Evolutionary conservation across 805 yeast species (phyloP).

Genomic region (Metahyphopichia silvanorum): DNA sequence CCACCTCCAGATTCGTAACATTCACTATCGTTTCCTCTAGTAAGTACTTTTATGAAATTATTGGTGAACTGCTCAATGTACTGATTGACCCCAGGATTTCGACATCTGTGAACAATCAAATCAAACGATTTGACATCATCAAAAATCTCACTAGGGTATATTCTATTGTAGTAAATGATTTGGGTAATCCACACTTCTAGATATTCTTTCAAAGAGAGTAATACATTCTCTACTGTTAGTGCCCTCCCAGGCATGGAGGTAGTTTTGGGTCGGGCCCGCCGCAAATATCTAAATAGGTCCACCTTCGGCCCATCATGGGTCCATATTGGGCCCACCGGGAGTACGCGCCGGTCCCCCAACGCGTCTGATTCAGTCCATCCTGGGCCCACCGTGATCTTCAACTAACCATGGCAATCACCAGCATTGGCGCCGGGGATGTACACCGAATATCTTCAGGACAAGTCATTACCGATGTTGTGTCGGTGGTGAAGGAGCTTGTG

Average conservation of each 20-base stretch:
- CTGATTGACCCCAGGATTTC: constrained; percentile 46
- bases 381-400: neutral
- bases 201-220: constrained; percentile 44
- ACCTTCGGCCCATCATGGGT: too few species aligned
- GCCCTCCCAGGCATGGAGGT: too few species aligned
- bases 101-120: constrained; percentile 35
- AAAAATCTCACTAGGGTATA: constrained; percentile 56
- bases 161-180: constrained; percentile 46
- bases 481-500: constrained; percentile 79
- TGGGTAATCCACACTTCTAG: constrained; percentile 51
- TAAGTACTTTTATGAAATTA: constrained; percentile 17
- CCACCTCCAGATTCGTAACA: constrained; percentile 10
- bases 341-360: too few species aligned
- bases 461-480: constrained; percentile 75
- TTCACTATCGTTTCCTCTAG: constrained; percentile 3
- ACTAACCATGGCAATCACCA: constrained; percentile 15
- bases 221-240: constrained; percentile 24
- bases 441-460: constrained; percentile 88
- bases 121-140: constrained; percentile 40
- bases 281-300: too few species aligned
- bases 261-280: too few species aligned
- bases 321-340: too few species aligned
- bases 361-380: neutral
- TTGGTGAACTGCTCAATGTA: constrained; percentile 40
- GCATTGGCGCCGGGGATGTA: constrained; percentile 47